Evolutionary conservation across 1,284 basidiomycete species (phyloP).

Genomic region (Termitomyces sp.): DNA sequence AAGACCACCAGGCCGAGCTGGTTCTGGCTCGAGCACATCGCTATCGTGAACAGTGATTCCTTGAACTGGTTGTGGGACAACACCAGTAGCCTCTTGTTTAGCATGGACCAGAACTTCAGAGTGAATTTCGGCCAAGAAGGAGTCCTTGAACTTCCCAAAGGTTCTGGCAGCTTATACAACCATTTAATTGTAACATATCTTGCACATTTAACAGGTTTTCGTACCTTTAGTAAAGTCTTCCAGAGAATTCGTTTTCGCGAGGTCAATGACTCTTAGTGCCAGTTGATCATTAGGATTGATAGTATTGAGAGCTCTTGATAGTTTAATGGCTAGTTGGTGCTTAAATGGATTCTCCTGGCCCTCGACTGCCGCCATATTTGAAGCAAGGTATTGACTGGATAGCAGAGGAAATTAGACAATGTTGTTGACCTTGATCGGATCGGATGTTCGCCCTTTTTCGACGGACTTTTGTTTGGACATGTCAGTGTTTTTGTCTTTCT

Average conservation of each 20-base stretch:
- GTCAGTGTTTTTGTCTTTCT: too few relatives aligned
- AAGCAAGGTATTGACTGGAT: background rate
- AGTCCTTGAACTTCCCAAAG: constrained; percentile 82
- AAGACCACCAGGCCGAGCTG: constrained; percentile 70
- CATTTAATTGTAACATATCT: constrained; percentile 8
- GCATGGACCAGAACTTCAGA: constrained; percentile 56
- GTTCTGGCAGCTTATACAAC: constrained; percentile 56
- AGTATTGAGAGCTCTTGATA: constrained; percentile 74
- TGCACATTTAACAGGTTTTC: constrained; percentile 8
- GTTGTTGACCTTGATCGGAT: too few relatives aligned
- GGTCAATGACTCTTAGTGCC: constrained; percentile 73
- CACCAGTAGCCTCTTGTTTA: constrained; percentile 57
- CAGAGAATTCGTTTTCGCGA: constrained; percentile 65
- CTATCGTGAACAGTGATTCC: constrained; percentile 78
- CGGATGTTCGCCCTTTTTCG: too few relatives aligned
- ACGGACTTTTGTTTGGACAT: too few relatives aligned
- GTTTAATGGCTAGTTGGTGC: constrained; percentile 75
- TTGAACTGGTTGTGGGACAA: constrained; percentile 51
- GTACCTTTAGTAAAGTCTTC: constrained; percentile 60
- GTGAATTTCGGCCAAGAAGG: constrained; percentile 45
- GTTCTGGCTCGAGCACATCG: constrained; percentile 79
- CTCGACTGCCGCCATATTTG: constrained; percentile 4
- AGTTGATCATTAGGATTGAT: constrained; percentile 81
- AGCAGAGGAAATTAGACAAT: too few relatives aligned
- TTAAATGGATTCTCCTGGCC: constrained; percentile 52